phyloP scores from a whole-genome alignment of 352 stramenopile genomes.

The Pilasporangium apinafurcum region DNA sequence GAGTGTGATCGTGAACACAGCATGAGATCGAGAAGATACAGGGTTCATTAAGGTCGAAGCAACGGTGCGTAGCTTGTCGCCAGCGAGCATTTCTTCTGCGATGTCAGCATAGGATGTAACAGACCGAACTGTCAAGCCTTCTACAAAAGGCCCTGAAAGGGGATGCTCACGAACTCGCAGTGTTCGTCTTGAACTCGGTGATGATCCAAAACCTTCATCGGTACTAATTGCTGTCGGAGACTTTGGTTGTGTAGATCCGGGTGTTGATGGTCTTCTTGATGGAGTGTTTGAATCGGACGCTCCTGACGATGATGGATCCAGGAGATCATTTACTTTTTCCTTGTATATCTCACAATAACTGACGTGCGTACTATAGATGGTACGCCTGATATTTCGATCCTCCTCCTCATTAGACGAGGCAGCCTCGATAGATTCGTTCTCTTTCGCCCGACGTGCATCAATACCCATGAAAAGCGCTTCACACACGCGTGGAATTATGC shows the following conservation, averaged over 20 bases:
- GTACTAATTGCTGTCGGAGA: conserved; percentile 6
- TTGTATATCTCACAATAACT: conserved; percentile 88
- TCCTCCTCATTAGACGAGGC: conserved; percentile 12
- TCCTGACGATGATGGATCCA: conserved; percentile 22
- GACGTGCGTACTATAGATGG: conserved; percentile 42
- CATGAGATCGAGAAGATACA: conserved; percentile 93
- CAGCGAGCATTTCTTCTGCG: conserved; percentile 67
- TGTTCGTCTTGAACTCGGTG: conserved; percentile 5
- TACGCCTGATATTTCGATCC: conserved; percentile 2
- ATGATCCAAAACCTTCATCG: not conserved
- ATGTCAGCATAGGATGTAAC: conserved; percentile 82
- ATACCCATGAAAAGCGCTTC: conserved; percentile 73
- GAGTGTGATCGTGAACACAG: conserved; percentile 95
- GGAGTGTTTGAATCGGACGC: not conserved
- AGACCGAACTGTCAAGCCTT: conserved; percentile 57
- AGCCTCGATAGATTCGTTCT: conserved; percentile 9
- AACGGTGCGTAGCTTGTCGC: conserved; percentile 94
- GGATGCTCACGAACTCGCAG: conserved; percentile 81
- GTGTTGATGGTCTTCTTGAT: conserved; percentile 21
- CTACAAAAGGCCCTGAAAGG: conserved; percentile 78
- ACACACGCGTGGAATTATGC: conserved; percentile 73
- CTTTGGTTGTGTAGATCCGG: too few relatives aligned
- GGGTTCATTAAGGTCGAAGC: conserved; percentile 96
- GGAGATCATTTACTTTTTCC: conserved; percentile 81
- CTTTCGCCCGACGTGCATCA: conserved; percentile 24